Evolutionary conservation across 106 monocot genomes (phyloP).

Genomic region (Dendrobium nobile): DNA sequence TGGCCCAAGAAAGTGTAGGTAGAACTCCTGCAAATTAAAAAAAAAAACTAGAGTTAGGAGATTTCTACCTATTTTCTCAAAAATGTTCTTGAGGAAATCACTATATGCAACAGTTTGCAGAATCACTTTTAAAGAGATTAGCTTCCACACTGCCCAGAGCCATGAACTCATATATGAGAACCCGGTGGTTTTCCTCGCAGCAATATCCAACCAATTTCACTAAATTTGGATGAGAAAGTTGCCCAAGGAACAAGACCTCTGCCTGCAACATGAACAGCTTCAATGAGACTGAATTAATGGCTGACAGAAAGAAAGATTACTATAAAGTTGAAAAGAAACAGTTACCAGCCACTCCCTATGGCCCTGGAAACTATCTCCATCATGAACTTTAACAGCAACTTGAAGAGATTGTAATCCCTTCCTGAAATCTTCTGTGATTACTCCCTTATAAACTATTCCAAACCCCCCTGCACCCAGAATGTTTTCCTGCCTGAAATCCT

Average conservation of each 20-base stretch:
- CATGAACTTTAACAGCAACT: slow-evolving; percentile 27
- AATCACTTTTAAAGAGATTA: slow-evolving; percentile 48
- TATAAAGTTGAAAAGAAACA: neutral
- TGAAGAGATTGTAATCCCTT: slow-evolving; percentile 1
- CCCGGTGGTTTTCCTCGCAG: slow-evolving; percentile 41
- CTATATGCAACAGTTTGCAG: neutral
- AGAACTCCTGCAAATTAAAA: slow-evolving; percentile 22
- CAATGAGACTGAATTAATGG: no score
- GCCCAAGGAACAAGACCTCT: slow-evolving; percentile 48
- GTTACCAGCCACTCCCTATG: slow-evolving; percentile 30
- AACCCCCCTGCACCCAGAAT: slow-evolving; percentile 43
- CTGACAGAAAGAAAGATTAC: neutral
- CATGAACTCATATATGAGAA: slow-evolving; percentile 53
- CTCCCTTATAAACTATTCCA: slow-evolving; percentile 40
- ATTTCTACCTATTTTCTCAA: neutral
- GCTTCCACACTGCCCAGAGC: slow-evolving; percentile 36
- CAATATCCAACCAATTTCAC: slow-evolving; percentile 55
- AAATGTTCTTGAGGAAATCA: neutral
- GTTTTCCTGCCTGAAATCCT: slow-evolving; percentile 30
- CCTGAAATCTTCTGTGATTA: slow-evolving; percentile 13
- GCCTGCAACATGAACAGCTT: slow-evolving; percentile 21
- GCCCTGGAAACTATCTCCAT: slow-evolving; percentile 20
- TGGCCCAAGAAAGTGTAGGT: slow-evolving; percentile 44
- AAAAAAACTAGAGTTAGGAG: neutral
- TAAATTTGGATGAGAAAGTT: slow-evolving; percentile 57